Evolutionary conservation across 2,329 filamentous ascomycete genomes (phyloP).

Genomic region (Niveomyces coronatus): DNA sequence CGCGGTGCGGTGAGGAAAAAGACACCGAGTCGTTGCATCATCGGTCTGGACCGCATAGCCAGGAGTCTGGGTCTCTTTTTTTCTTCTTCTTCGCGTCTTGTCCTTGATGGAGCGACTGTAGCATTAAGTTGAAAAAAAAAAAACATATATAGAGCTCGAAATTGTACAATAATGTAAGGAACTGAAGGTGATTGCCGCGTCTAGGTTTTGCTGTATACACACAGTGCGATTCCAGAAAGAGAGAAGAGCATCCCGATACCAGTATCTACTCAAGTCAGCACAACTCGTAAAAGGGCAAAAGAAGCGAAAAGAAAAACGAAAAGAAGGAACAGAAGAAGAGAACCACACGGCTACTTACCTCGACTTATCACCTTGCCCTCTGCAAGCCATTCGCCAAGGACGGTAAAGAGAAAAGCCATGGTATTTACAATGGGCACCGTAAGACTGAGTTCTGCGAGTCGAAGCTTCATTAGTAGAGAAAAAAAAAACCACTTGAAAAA

Average conservation of each 20-base stretch:
- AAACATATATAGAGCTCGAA: no score
- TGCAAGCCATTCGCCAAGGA: conserved; percentile 89
- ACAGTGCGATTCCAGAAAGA: conserved; percentile 69
- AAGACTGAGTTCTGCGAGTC: conserved; percentile 68
- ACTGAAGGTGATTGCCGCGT: no score
- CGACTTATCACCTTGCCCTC: conserved; percentile 82
- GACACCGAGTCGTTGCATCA: conserved; percentile 6
- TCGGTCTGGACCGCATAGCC: conserved; percentile 8
- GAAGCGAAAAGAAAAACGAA: no score
- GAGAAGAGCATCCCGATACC: conserved; percentile 75
- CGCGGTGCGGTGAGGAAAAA: background rate
- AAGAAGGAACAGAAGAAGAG: no score
- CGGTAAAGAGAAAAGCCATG: conserved; percentile 89
- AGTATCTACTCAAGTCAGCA: conserved; percentile 47
- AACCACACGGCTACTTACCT: conserved; percentile 51
- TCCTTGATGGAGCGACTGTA: background rate
- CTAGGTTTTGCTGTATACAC: conserved; percentile 55
- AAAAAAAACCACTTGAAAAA: no score
- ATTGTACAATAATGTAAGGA: no score
- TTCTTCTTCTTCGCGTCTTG: conserved; percentile 4
- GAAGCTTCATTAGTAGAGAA: no score
- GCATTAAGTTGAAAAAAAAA: background rate
- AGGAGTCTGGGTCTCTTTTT: conserved; percentile 1
- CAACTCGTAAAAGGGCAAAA: conserved; percentile 2
- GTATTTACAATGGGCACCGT: conserved; percentile 95